Conservation (phyloP, 768 basidiomycete genomes). For the Hericium rajendrae region DNA sequence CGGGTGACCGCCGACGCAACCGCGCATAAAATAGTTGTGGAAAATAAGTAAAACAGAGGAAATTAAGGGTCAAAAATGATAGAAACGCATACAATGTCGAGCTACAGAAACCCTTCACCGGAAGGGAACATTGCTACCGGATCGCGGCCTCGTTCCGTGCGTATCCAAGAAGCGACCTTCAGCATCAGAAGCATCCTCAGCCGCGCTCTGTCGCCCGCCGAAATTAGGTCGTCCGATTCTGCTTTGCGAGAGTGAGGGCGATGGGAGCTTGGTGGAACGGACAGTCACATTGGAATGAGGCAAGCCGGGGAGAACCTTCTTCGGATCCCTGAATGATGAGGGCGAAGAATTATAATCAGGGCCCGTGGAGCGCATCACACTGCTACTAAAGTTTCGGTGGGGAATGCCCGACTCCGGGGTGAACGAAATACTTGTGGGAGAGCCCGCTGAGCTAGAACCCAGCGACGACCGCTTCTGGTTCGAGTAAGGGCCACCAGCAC, state of each 20-base stretch:
- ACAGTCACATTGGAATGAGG: conserved; percentile 19
- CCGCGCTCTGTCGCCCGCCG: conserved; percentile 18
- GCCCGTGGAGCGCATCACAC: neutral
- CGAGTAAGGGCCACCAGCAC: conserved; percentile 26
- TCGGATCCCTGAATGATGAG: conserved; percentile 7
- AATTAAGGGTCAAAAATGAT: neutral
- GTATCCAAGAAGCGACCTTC: conserved; percentile 10
- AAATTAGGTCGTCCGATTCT: conserved; percentile 21
- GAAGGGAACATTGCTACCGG: neutral
- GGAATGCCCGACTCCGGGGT: conserved; percentile 8
- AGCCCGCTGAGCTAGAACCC: conserved; percentile 34
- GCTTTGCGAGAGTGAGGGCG: conserved; percentile 19
- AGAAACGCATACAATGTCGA: neutral
- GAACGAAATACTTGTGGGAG: conserved; percentile 14
- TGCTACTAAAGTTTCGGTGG: conserved; percentile 2
- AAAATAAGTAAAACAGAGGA: neutral
- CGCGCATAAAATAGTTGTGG: neutral
- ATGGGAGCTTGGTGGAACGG: conserved; percentile 17
- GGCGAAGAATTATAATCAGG: neutral
- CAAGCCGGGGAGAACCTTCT: conserved; percentile 5
- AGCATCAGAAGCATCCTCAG: conserved; percentile 13
- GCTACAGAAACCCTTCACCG: neutral
- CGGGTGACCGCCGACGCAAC: neutral
- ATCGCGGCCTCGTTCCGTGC: conserved; percentile 18
- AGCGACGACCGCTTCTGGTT: conserved; percentile 53